phyloP scores from a whole-genome alignment of 2,329 filamentous ascomycete species.

The Penicillium palitans region DNA sequence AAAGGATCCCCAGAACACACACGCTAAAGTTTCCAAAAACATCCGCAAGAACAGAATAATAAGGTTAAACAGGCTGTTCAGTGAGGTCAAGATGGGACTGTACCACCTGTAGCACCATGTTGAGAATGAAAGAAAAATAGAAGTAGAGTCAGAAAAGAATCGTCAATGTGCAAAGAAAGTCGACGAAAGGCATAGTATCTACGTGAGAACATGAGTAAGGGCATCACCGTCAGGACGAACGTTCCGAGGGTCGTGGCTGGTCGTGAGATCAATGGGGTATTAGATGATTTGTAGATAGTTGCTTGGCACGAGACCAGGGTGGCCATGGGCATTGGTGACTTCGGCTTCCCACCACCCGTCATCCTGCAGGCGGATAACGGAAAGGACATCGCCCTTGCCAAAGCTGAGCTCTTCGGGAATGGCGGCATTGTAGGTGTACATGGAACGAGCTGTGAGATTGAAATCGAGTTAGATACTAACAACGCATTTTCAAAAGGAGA shows the following conservation, averaged over 20 bases:
- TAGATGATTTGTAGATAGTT: slow-evolving; percentile 65
- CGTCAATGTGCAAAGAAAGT: slow-evolving; percentile 23
- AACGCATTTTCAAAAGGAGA: background rate
- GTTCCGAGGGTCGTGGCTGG: slow-evolving; percentile 25
- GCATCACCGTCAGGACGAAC: slow-evolving; percentile 21
- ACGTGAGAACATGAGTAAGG: slow-evolving; percentile 20
- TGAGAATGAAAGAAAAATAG: slow-evolving; percentile 9
- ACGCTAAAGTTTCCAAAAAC: slow-evolving; percentile 20
- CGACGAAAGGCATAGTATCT: slow-evolving; percentile 23
- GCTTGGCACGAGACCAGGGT: slow-evolving; percentile 62
- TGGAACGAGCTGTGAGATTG: slow-evolving; percentile 68
- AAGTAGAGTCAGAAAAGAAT: slow-evolving; percentile 11
- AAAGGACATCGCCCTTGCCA: slow-evolving; percentile 85
- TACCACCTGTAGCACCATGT: background rate
- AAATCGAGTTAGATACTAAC: slow-evolving; percentile 19
- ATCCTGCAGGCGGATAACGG: slow-evolving; percentile 86
- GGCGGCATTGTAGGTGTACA: slow-evolving; percentile 91
- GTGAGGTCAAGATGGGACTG: slow-evolving; percentile 2
- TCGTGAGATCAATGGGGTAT: slow-evolving; percentile 25
- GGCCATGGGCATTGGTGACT: slow-evolving; percentile 60
- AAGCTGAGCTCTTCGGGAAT: slow-evolving; percentile 96
- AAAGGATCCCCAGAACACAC: slow-evolving; percentile 9
- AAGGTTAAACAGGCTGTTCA: slow-evolving; percentile 13
- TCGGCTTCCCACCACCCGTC: slow-evolving; percentile 99
- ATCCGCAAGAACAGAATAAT: slow-evolving; percentile 10